Evolutionary conservation across 1,284 basidiomycete species (phyloP).

Genomic region (Rhodotorula sp.): DNA sequence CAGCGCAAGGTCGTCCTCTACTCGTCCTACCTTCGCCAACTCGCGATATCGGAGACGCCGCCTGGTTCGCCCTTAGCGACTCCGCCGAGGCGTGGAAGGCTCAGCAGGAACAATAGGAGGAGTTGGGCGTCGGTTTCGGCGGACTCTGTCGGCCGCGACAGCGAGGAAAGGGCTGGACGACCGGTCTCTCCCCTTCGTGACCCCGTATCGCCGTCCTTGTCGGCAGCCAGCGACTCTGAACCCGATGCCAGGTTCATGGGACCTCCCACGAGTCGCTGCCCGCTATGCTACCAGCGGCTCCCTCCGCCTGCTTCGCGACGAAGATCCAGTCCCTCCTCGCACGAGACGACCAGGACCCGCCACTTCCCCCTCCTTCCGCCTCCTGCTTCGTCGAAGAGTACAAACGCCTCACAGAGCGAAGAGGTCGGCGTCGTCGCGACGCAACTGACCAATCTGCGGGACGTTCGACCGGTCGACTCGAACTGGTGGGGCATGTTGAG

Average conservation of each 20-base stretch:
- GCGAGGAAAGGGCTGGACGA: background rate
- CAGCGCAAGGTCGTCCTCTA: constrained; percentile 26
- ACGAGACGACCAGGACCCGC: background rate
- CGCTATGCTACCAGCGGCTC: constrained; percentile 21
- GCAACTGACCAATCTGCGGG: constrained; percentile 18
- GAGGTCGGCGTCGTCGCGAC: background rate
- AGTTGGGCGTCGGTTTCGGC: too few relatives aligned
- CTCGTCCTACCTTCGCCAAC: constrained; percentile 5
- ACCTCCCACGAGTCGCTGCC: constrained; percentile 11
- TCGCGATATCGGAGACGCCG: constrained; percentile 11
- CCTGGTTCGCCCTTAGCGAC: background rate
- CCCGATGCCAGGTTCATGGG: background rate
- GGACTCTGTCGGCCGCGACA: background rate
- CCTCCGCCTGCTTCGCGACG: background rate
- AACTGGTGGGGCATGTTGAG: constrained; percentile 16
- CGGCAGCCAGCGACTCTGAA: background rate
- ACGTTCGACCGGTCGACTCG: too few relatives aligned
- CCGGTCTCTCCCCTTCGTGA: background rate
- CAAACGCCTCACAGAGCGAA: background rate
- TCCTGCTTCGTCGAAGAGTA: background rate
- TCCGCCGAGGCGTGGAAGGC: background rate
- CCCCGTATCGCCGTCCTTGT: background rate
- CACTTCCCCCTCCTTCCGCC: background rate
- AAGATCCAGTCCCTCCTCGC: background rate
- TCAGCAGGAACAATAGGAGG: background rate